These are phyloP conservation scores for Suillus lakei DNA, from an alignment of 768 basidiomycete genomes.

Conservation along the genomic window DNA sequence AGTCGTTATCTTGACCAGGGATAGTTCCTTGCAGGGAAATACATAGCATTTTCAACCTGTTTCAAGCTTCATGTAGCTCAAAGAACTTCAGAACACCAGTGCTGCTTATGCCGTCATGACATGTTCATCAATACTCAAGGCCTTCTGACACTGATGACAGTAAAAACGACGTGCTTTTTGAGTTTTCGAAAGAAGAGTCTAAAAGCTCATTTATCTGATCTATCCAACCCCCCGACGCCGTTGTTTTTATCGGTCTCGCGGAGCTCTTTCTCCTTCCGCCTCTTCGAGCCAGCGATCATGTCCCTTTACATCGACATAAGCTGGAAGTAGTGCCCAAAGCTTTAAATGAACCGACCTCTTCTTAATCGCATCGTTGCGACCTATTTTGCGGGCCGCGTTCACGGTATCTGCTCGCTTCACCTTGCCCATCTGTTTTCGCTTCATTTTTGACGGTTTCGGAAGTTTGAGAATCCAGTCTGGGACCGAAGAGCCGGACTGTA, in stretches of 20 bases:
- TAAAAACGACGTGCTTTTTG: not conserved
- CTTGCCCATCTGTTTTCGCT: conserved; percentile 84
- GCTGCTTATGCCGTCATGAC: not conserved
- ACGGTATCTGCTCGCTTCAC: conserved; percentile 78
- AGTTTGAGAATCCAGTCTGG: conserved; percentile 96
- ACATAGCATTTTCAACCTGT: not conserved
- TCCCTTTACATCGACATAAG: conserved; percentile 52
- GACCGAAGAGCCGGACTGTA: conserved; percentile 88
- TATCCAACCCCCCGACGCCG: not conserved
- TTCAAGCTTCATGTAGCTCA: not conserved
- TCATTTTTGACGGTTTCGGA: conserved; percentile 91
- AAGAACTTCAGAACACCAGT: not conserved
- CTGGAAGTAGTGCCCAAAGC: conserved; percentile 3
- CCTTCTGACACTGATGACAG: not conserved
- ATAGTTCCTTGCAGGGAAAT: not conserved
- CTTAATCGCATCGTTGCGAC: conserved; percentile 72
- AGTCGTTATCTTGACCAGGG: conserved; percentile 7
- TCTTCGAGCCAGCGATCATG: conserved; percentile 78
- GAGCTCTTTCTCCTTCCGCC: conserved; percentile 52
- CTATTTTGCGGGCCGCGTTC: conserved; percentile 70
- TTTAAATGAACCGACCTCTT: conserved; percentile 53
- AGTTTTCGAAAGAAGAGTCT: not conserved
- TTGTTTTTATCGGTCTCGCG: not conserved
- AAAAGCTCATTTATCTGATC: not conserved
- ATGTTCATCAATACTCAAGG: not conserved